Base-by-base conservation (phyloP, 2,329 filamentous ascomycete species). In the Aspergillus clavatus region DNA sequence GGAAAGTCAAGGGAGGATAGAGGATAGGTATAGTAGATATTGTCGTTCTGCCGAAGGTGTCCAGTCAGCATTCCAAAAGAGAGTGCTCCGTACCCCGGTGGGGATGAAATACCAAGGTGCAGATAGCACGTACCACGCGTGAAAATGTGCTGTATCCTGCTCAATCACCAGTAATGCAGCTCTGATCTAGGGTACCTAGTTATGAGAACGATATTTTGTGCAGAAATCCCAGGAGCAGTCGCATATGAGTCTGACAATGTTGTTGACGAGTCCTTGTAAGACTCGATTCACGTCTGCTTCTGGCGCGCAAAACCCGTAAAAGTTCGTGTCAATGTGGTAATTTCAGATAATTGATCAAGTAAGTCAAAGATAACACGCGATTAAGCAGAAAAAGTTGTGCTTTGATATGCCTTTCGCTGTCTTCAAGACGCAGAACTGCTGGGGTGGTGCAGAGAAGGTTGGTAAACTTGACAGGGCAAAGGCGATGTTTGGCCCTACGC, bases 401-500 rank as follows among this genome's bases (percentile, higher is more conserved):
- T 50, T 47, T 45, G 47, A 46, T 44, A 44, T 45, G 40, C 40
- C 36, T 35, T 18, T 21, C 5, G 18, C 16, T 41, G 43, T 27
- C 37, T 51, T 22, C 36, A 46, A 46, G 46, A 48, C 48, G 19
- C 8, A 33, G 44, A 48, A 48, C 52, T 54, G 50, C 48, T 54
- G 47, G 45, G 41, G 52, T 29, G 45, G 45, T 40, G 41, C 48
- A 50, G 48, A 58, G 58, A 55, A 56, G 59, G 58, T 60, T 59
- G 53, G 58, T 57, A 45, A 62, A 62, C 50, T 61, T 58, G 57
- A 63, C 59, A 63, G 61, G 58, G 64, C 61, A 63, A 46, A 63
- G 63, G 58, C 51, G 60, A 65, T 69, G 64, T 69, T 68, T 69
- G 66, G 66, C 63, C 62, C 62, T 66, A 63, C 47, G 58, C 54